phyloP scores from a whole-genome alignment of 768 basidiomycete genomes.

The Termitomyces sp. region DNA sequence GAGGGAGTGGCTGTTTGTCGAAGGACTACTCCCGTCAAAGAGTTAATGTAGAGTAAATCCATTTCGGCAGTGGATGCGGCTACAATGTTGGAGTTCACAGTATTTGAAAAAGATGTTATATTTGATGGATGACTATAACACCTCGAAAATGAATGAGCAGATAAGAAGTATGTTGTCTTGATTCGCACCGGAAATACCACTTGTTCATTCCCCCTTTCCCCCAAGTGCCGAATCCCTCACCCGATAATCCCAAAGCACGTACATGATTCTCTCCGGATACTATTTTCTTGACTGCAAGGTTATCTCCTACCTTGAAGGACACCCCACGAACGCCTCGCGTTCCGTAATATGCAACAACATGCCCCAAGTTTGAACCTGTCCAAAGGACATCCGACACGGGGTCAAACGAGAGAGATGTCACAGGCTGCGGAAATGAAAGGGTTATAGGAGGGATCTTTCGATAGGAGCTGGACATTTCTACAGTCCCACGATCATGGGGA shows the following conservation, averaged over 20 bases:
- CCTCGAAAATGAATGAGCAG: conserved; percentile 3
- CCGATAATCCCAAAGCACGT: conserved; percentile 52
- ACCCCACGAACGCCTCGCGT: conserved; percentile 61
- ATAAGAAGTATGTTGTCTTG: conserved; percentile 1
- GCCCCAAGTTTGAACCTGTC: conserved; percentile 72
- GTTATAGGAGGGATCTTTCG: conserved; percentile 28
- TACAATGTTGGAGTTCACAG: conserved; percentile 44
- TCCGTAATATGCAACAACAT: conserved; percentile 63
- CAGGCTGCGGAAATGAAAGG: conserved; percentile 38
- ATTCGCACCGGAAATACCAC: conserved; percentile 67
- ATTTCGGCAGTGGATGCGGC: conserved; percentile 54
- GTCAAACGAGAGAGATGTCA: conserved; percentile 83
- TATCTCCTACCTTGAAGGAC: conserved; percentile 65
- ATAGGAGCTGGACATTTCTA: conserved; percentile 24
- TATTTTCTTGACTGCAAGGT: conserved; percentile 68
- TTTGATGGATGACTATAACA: conserved; percentile 12
- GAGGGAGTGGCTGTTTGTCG: conserved; percentile 55
- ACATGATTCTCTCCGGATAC: conserved; percentile 76
- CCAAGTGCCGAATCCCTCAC: conserved; percentile 73
- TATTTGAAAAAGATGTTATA: conserved; percentile 40
- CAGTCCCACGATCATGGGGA: conserved; percentile 21
- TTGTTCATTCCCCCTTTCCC: conserved; percentile 80
- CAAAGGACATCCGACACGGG: conserved; percentile 87
- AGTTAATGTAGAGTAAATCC: conserved; percentile 67
- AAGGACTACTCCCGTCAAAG: conserved; percentile 61